Evolutionary conservation across 1,284 basidiomycete genomes (phyloP).

Genomic region (Mycena citricolor): DNA sequence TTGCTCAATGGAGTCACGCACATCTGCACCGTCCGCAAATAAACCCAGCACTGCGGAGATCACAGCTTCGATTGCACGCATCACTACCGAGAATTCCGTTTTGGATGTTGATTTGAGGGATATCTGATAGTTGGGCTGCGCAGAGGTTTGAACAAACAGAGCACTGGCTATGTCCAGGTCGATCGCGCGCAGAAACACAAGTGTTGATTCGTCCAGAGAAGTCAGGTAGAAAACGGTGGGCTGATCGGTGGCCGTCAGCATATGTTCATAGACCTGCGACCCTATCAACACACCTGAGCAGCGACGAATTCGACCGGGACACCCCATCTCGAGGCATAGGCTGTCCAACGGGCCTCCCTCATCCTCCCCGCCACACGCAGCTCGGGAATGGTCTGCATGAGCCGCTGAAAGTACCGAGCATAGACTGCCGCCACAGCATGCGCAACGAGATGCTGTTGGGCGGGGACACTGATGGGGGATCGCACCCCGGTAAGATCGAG

Average conservation of each 20-base stretch:
- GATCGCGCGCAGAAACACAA: conserved; percentile 5
- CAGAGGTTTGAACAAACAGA: too few species aligned
- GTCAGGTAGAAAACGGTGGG: conserved; percentile 14
- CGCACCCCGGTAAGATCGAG: conserved; percentile 39
- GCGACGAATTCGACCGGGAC: conserved; percentile 17
- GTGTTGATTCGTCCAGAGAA: not conserved
- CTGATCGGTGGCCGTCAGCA: conserved; percentile 1
- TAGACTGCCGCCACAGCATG: conserved; percentile 38
- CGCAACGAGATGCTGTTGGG: conserved; percentile 43
- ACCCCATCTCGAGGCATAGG: conserved; percentile 15
- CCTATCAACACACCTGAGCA: conserved; percentile 21
- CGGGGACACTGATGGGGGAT: too few species aligned
- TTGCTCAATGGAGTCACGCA: too few species aligned
- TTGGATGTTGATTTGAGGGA: too few species aligned
- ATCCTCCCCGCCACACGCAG: conserved; percentile 7
- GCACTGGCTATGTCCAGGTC: conserved; percentile 22
- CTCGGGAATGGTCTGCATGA: conserved; percentile 12
- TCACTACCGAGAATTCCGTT: too few species aligned
- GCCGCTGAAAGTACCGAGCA: conserved; percentile 37
- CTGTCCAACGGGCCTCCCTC: conserved; percentile 7
- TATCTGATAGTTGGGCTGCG: too few species aligned
- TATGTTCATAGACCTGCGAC: not conserved
- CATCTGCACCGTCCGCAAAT: too few species aligned
- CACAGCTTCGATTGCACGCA: too few species aligned
- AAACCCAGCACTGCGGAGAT: too few species aligned